Base-by-base conservation (phyloP, 768 basidiomycete genomes). In the Lactarius akahatsu region DNA sequence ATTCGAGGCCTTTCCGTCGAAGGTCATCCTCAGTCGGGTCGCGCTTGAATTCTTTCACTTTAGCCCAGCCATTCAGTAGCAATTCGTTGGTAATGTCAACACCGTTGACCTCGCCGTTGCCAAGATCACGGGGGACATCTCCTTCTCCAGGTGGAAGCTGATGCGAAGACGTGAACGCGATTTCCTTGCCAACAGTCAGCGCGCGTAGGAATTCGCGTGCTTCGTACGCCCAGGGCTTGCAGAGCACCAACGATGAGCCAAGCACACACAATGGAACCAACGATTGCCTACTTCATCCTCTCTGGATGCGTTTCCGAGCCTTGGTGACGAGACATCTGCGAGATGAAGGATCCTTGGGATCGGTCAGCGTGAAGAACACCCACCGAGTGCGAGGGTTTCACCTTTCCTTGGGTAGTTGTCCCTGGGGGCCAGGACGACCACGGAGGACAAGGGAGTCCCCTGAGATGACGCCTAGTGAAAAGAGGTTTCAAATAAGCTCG, bases 351-450 rank as follows among this genome's bases (percentile, higher is more conserved):
- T 83, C 67, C 96, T 52, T 97, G 71, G 4, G n/a, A 50, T 68
- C 63, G 23, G 59, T 66, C 26, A 54, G 32, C 41, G 60, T 54
- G 8, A 30, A 43, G 10, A 38, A 38, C 34, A 16, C n/a, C 2
- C 5, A 52, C 4, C 5, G 3, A 23, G 20, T n/a, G 67, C n/a
- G 47, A 52, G 59, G 28, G 56, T 73, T 80, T 64, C 70, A 91
- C 94, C 92, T 85, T 78, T 97, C 94, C 80, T 96, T 96, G 1
- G 93, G 88, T 63, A 88, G 86, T 76, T 94, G 92, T 9, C 94
- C 94, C 74, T 92, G 91, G 1, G 88, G 84, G 41, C 87, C 89
- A 47, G 84, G 86, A 68, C 85, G 83, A 70, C 84, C 89, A 77
- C 94, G 88, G 62, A 97, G 80, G 64, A 96, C 83, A 64, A 96